Conservation (phyloP, 2,329 filamentous ascomycete genomes). For the Fusarium sp. region DNA sequence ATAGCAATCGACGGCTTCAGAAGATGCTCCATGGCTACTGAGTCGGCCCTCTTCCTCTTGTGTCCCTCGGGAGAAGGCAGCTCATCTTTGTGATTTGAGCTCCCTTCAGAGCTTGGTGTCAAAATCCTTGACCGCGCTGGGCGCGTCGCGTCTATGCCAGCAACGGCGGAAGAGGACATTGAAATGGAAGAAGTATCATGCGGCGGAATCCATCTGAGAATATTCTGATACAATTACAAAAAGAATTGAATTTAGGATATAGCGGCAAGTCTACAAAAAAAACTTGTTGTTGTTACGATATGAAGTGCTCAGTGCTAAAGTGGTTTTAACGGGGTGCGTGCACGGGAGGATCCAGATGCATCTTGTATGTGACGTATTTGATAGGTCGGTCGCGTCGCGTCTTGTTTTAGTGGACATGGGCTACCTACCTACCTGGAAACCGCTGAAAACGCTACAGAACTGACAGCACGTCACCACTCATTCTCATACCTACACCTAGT, state of each 20-base stretch:
- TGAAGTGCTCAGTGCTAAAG: slow-evolving; percentile 26
- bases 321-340: slow-evolving; percentile 22
- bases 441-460: not conserved
- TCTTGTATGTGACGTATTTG: slow-evolving; percentile 19
- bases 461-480: not conserved
- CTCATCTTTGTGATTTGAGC: slow-evolving; percentile 49
- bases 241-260: slow-evolving; percentile 13
- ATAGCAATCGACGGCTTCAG: slow-evolving; percentile 62
- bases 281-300: slow-evolving; percentile 21
- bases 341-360: not conserved
- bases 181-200: slow-evolving; percentile 28
- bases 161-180: slow-evolving; percentile 49
- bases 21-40: slow-evolving; percentile 59
- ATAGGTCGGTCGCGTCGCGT: slow-evolving; percentile 15
- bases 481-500: too few species aligned
- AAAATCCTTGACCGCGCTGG: slow-evolving; percentile 53
- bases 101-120: slow-evolving; percentile 53
- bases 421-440: not conserved
- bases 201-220: slow-evolving; percentile 26
- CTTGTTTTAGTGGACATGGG: slow-evolving; percentile 2
- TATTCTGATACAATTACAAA: not conserved
- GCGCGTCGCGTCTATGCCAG: slow-evolving; percentile 61
- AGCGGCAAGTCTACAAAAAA: not conserved
- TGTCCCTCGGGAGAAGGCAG: slow-evolving; percentile 41
- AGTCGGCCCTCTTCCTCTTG: slow-evolving; percentile 51